A percentile compares a stretch with the other conserved stretches of the same genome.
phyloP scores from a whole-genome alignment of 1,284 basidiomycete species.

The Puccinia horiana region DNA sequence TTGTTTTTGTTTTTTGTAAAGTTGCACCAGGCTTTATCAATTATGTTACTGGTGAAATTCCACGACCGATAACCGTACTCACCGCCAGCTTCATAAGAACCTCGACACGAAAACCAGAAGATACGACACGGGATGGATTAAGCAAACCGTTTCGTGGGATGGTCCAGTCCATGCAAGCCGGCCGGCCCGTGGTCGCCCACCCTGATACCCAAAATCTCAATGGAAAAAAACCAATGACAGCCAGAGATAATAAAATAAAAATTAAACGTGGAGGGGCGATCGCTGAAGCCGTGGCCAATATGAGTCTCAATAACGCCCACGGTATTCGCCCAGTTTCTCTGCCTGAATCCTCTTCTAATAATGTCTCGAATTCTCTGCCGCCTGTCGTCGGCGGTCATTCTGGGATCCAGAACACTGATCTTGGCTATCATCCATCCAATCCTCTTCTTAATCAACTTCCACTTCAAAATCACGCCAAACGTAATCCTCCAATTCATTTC shows the following conservation, averaged over 20 bases:
- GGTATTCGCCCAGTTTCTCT: no score
- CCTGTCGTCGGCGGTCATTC: no score
- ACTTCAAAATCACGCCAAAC: not conserved
- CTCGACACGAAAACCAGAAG: constrained; percentile 24
- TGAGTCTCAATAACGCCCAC: constrained; percentile 10
- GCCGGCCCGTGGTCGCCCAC: not conserved
- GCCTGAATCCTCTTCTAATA: not conserved
- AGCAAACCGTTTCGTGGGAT: constrained; percentile 27
- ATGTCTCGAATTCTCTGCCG: no score
- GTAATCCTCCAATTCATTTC: no score
- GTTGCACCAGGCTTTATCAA: constrained; percentile 30
- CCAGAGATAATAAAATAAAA: constrained; percentile 20
- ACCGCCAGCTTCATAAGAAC: constrained; percentile 17
- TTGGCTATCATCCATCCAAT: not conserved
- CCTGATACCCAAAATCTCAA: not conserved
- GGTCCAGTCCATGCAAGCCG: constrained; percentile 28
- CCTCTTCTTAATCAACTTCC: not conserved
- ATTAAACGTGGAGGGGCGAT: constrained; percentile 31
- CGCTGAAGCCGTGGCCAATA: constrained; percentile 27
- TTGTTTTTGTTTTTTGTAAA: not conserved
- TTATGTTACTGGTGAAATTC: constrained; percentile 20
- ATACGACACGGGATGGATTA: constrained; percentile 17
- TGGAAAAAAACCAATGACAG: not conserved
- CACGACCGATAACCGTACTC: not conserved
- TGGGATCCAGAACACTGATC: no score